Evolutionary conservation across 2,329 filamentous ascomycete genomes (phyloP).

Genomic region (Rosellinia necatrix): DNA sequence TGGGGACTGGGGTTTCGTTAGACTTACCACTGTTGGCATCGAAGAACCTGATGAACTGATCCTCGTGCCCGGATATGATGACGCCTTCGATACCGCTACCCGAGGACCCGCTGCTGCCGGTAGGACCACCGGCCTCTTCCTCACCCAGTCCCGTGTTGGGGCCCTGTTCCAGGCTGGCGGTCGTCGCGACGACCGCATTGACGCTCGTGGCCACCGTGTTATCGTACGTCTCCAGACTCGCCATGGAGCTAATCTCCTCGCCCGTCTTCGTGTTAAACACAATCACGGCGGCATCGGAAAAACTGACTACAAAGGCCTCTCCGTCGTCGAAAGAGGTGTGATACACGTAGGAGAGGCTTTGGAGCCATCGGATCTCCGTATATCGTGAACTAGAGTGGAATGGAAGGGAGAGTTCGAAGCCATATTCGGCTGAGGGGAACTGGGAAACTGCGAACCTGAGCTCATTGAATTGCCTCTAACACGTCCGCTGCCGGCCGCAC

Average conservation of each 20-base stretch:
- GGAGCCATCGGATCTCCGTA: constrained; percentile 68
- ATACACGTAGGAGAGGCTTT: constrained; percentile 87
- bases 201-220: constrained; percentile 78
- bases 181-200: constrained; percentile 89
- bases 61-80: constrained; percentile 95
- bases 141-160: constrained; percentile 66
- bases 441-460: constrained; percentile 89
- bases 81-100: constrained; percentile 87
- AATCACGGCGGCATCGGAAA: constrained; percentile 85
- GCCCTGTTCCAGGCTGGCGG: constrained; percentile 76
- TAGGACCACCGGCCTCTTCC: constrained; percentile 80
- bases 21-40: constrained; percentile 96
- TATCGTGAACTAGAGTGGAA: constrained; percentile 85
- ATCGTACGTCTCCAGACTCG: constrained; percentile 91
- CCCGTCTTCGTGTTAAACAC: constrained; percentile 92
- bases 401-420: constrained; percentile 86
- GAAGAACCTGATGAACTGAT: constrained; percentile 94
- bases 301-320: constrained; percentile 90
- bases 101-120: constrained; percentile 67
- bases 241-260: constrained; percentile 91
- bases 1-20: background rate
- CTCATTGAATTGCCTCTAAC: constrained; percentile 91
- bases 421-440: constrained; percentile 84
- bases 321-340: constrained; percentile 83
- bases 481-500: constrained; percentile 67